These are phyloP conservation scores for Protomyces arabidopsidicola DNA, from an alignment of 1,139 yeast species.

Conservation along the genomic window DNA sequence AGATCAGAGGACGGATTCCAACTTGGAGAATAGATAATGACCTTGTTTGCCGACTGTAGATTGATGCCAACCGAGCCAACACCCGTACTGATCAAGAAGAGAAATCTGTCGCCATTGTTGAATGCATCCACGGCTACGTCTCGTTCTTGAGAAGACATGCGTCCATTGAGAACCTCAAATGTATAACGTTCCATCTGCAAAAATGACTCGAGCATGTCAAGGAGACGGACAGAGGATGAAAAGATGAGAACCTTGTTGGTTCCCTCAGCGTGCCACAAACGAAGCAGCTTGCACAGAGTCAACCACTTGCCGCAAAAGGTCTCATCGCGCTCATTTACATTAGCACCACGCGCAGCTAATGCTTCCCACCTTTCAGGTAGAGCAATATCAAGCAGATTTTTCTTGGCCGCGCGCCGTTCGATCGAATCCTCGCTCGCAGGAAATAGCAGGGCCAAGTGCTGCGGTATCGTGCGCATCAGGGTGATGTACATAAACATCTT, in stretches of 20 bases:
- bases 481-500: slow-evolving; percentile 65
- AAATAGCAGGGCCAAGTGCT: slow-evolving; percentile 73
- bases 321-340: slow-evolving; percentile 30
- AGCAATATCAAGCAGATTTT: slow-evolving; percentile 24
- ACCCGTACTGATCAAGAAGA: slow-evolving; percentile 84
- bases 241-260: slow-evolving; percentile 76
- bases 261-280: slow-evolving; percentile 38
- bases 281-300: slow-evolving; percentile 38
- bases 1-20: slow-evolving; percentile 99
- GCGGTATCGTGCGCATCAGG: slow-evolving; percentile 88
- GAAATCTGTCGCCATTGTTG: slow-evolving; percentile 74
- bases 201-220: slow-evolving; percentile 90
- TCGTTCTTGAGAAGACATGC: slow-evolving; percentile 89
- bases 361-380: slow-evolving; percentile 29
- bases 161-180: slow-evolving; percentile 91
- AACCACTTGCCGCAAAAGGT: slow-evolving; percentile 39
- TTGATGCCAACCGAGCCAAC: slow-evolving; percentile 99
- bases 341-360: slow-evolving; percentile 21
- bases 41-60: slow-evolving; percentile 87
- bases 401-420: slow-evolving; percentile 75
- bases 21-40: slow-evolving; percentile 84
- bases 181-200: slow-evolving; percentile 76
- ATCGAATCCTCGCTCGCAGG: slow-evolving; percentile 48
- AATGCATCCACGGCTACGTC: slow-evolving; percentile 87
- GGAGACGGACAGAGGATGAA: slow-evolving; percentile 88